These are phyloP conservation scores for Botryotinia convoluta DNA, from an alignment of 2,329 filamentous ascomycete genomes.

Conservation along the genomic window DNA sequence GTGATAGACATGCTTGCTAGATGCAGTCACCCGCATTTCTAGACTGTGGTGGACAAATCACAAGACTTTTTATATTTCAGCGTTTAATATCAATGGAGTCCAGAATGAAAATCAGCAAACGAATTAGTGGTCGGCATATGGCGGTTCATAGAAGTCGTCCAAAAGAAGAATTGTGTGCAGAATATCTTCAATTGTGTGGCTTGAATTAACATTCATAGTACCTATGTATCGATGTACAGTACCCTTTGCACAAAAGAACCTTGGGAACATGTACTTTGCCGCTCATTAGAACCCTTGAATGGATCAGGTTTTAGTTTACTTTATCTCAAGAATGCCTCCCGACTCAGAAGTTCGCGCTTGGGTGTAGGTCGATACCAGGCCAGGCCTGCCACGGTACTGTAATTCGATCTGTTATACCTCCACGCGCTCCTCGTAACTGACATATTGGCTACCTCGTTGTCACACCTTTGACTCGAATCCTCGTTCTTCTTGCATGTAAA, in stretches of 20 bases:
- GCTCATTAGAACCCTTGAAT: not conserved
- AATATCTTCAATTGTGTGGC: slow-evolving; percentile 8
- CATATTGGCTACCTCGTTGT: slow-evolving; percentile 45
- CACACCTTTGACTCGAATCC: slow-evolving; percentile 60
- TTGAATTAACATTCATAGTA: not conserved
- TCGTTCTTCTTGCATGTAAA: slow-evolving; percentile 46
- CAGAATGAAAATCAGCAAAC: slow-evolving; percentile 4
- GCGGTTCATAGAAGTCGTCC: not conserved
- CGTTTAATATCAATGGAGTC: slow-evolving; percentile 7
- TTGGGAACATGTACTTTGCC: slow-evolving; percentile 3
- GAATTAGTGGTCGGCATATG: slow-evolving; percentile 11
- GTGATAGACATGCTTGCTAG: slow-evolving; percentile 21
- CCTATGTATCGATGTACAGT: slow-evolving; percentile 2
- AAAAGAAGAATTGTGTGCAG: slow-evolving; percentile 13
- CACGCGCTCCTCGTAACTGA: slow-evolving; percentile 21
- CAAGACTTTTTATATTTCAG: slow-evolving; percentile 17
- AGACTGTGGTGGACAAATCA: slow-evolving; percentile 16
- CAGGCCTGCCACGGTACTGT: slow-evolving; percentile 17
- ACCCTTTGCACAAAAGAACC: not conserved
- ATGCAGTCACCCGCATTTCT: slow-evolving; percentile 21
- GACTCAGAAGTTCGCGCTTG: not conserved
- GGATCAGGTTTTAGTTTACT: not conserved
- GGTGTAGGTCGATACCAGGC: not conserved
- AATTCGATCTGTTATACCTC: slow-evolving; percentile 15
- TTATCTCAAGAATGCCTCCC: not conserved